Conservation (phyloP, 495 filamentous ascomycete species). For the Neurospora sp. region DNA sequence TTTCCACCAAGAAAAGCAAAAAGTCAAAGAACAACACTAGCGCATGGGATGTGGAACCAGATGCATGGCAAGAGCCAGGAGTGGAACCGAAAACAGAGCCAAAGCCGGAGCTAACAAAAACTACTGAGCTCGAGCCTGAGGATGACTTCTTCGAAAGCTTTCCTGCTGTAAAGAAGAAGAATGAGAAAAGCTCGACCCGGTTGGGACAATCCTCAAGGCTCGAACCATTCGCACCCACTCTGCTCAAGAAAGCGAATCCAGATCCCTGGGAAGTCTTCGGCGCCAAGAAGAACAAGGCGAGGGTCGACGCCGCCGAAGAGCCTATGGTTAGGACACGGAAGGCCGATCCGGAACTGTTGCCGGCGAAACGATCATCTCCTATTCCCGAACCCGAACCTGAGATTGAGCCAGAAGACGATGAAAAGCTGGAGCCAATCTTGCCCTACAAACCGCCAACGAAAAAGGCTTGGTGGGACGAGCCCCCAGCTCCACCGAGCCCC, state of each 20-base stretch:
- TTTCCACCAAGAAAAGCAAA: conserved; percentile 19
- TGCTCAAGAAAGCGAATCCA: neutral
- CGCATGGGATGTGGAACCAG: conserved; percentile 15
- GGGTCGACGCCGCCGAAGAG: conserved; percentile 8
- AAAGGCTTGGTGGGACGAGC: neutral
- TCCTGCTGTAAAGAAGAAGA: conserved; percentile 17
- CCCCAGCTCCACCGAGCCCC: conserved; percentile 1
- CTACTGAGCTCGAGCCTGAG: conserved; percentile 3
- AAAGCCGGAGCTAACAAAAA: conserved; percentile 13
- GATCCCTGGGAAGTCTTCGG: conserved; percentile 5
- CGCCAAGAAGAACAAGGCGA: conserved; percentile 25
- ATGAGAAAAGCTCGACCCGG: conserved; percentile 13
- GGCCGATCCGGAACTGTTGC: neutral
- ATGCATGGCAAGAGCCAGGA: conserved; percentile 19
- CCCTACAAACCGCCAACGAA: neutral
- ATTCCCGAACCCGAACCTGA: neutral
- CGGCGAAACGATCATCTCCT: neutral
- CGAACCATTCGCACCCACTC: neutral
- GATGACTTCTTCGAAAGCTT: conserved; percentile 10
- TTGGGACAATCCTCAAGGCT: conserved; percentile 12
- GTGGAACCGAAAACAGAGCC: conserved; percentile 21
- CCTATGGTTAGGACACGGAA: conserved; percentile 6
- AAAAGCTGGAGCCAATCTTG: conserved; percentile 2
- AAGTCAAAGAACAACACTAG: conserved; percentile 29
- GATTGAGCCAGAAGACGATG: conserved; percentile 1